phyloP scores from a whole-genome alignment of 345 rosid genomes.

The Salix arbutifolia region DNA sequence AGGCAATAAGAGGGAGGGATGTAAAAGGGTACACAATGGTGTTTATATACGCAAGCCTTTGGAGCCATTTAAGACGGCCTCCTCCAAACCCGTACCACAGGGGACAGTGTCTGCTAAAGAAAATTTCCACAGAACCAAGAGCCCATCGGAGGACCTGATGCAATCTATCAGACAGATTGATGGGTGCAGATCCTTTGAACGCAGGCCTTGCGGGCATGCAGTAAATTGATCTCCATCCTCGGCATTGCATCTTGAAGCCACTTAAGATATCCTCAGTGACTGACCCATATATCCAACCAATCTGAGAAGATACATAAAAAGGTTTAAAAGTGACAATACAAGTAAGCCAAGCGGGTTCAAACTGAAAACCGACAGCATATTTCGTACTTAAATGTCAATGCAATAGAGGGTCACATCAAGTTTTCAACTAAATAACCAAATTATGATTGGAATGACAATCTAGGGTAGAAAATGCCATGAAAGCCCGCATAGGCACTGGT shows the following conservation, averaged over 20 bases:
- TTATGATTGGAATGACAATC: background rate
- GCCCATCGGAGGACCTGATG: conserved; percentile 99
- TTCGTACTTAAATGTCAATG: background rate
- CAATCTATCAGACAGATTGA: conserved; percentile 87
- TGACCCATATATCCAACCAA: conserved; percentile 98
- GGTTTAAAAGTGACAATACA: background rate
- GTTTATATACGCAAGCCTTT: conserved; percentile 84
- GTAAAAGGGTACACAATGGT: conserved; percentile 98
- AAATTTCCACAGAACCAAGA: conserved; percentile 91
- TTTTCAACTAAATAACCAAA: background rate
- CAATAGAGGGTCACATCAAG: background rate
- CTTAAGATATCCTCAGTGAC: conserved; percentile 93
- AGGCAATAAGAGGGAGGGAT: conserved; percentile 88
- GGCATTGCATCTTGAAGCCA: conserved; percentile 98
- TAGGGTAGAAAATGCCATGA: background rate
- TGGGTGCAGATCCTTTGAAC: conserved; percentile 98
- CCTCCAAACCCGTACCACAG: conserved; percentile 95
- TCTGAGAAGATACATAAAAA: conserved; percentile 38
- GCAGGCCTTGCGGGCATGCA: conserved; percentile 98
- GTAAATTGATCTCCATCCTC: conserved; percentile 97
- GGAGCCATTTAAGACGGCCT: conserved; percentile 91
- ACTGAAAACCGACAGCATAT: background rate
- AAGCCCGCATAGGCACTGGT: background rate
- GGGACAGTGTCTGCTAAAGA: conserved; percentile 94
- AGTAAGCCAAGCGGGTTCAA: background rate